Conservation (phyloP, 2,329 filamentous ascomycete genomes). For the Neoarthrinium moseri region DNA sequence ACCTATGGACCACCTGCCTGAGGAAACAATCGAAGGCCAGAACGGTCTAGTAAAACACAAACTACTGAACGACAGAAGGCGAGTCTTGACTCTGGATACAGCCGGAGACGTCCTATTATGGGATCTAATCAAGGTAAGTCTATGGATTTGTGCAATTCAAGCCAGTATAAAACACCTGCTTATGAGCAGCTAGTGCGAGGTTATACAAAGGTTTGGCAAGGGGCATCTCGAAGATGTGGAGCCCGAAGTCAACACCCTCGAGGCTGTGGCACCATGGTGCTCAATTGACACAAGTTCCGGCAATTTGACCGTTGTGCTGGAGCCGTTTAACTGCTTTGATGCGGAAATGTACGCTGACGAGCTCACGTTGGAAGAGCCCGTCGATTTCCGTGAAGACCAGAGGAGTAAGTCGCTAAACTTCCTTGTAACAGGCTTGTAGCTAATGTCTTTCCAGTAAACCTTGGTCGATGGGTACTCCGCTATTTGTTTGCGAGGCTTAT, state of each 20-base stretch:
- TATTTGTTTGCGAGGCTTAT: slow-evolving; percentile 89
- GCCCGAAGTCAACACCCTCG: slow-evolving; percentile 78
- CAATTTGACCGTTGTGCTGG: slow-evolving; percentile 83
- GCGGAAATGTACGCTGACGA: slow-evolving; percentile 97
- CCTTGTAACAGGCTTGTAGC: not conserved
- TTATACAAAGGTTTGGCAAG: slow-evolving; percentile 90
- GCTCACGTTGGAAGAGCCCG: slow-evolving; percentile 67
- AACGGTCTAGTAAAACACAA: slow-evolving; percentile 93
- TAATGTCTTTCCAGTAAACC: slow-evolving; percentile 66
- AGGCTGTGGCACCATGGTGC: slow-evolving; percentile 94
- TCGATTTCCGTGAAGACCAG: slow-evolving; percentile 88
- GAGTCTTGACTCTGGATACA: slow-evolving; percentile 89
- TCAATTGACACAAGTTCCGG: slow-evolving; percentile 92
- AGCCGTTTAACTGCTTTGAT: slow-evolving; percentile 96
- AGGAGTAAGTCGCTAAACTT: slow-evolving; percentile 61
- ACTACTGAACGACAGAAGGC: slow-evolving; percentile 84
- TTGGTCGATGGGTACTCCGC: slow-evolving; percentile 93
- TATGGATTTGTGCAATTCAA: not conserved
- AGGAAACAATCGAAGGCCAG: slow-evolving; percentile 89
- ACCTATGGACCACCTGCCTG: slow-evolving; percentile 66
- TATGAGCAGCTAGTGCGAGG: slow-evolving; percentile 63
- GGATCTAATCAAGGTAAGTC: slow-evolving; percentile 79
- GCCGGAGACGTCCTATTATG: slow-evolving; percentile 92
- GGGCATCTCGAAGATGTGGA: slow-evolving; percentile 91
- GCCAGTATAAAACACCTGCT: slow-evolving; percentile 10